A percentile compares a stretch with the other conserved stretches of the same genome.
Conservation (phyloP, 2,329 filamentous ascomycete genomes). For the Alternaria sp. region DNA sequence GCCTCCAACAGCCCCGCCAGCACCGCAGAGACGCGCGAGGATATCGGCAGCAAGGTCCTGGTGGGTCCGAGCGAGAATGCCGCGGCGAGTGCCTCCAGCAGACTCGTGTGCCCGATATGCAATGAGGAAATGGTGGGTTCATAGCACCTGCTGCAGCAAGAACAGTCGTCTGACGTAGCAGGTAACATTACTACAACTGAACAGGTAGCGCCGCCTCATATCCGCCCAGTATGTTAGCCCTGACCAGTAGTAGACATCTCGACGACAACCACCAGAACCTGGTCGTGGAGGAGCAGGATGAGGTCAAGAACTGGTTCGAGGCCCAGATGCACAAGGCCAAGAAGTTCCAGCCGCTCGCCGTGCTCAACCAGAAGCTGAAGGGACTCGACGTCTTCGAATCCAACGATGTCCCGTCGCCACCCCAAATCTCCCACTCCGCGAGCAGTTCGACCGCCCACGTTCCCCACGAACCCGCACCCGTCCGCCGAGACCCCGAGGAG, state of each 20-base stretch:
- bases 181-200: slow-evolving; percentile 91
- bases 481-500: slow-evolving; percentile 78
- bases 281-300: slow-evolving; percentile 85
- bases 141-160: slow-evolving; percentile 17
- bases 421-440: slow-evolving; percentile 38
- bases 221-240: slow-evolving; percentile 14
- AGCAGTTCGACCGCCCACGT: slow-evolving; percentile 42
- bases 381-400: slow-evolving; percentile 93
- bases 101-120: slow-evolving; percentile 94
- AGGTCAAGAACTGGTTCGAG: slow-evolving; percentile 97
- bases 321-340: slow-evolving; percentile 93
- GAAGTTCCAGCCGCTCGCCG: slow-evolving; percentile 86
- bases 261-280: slow-evolving; percentile 91
- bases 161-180: slow-evolving; percentile 50
- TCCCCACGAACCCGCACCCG: slow-evolving; percentile 38
- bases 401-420: slow-evolving; percentile 69
- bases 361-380: slow-evolving; percentile 92
- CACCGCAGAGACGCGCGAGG: slow-evolving; percentile 70
- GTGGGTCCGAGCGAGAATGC: slow-evolving; percentile 65
- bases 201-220: slow-evolving; percentile 52
- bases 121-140: slow-evolving; percentile 88
- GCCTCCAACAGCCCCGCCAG: slow-evolving; percentile 74
- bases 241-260: slow-evolving; percentile 64
- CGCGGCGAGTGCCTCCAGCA: slow-evolving; percentile 65
- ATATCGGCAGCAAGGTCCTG: slow-evolving; percentile 81